These are phyloP conservation scores for Hylodesmum podocarpum DNA, from an alignment of 306 rosid genomes.

Conservation along the genomic window DNA sequence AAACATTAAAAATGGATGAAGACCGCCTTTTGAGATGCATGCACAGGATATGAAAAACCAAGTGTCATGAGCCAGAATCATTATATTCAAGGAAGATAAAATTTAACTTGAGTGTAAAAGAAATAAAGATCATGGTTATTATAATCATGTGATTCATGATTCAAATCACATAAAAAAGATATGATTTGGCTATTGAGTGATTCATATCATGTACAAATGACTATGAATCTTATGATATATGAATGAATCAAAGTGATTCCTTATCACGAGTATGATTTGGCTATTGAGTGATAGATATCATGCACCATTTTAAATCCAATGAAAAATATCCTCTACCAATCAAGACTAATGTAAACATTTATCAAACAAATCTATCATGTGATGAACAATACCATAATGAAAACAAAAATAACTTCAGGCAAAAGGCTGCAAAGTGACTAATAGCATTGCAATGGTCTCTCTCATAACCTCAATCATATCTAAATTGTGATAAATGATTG, in stretches of 20 bases:
- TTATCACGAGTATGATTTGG: neutral
- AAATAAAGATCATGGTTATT: neutral
- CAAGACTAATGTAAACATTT: no score
- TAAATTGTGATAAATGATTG: conserved; percentile 3
- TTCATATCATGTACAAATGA: neutral
- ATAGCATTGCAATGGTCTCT: conserved; percentile 5
- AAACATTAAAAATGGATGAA: conserved; percentile 13
- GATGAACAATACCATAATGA: neutral
- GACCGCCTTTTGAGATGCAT: neutral
- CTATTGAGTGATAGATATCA: no score
- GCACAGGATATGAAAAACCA: neutral
- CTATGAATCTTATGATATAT: neutral
- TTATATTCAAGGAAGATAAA: conserved; percentile 12
- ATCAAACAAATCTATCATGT: conserved; percentile 14
- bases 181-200: neutral
- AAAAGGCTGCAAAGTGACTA: neutral
- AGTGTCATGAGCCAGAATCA: neutral
- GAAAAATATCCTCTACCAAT: no score
- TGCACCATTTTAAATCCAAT: no score
- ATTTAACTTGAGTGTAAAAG: neutral
- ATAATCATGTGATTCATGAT: neutral
- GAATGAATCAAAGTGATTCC: neutral
- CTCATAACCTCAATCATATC: neutral
- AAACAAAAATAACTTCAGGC: neutral
- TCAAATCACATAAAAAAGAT: neutral